A percentile compares a stretch with the other conserved stretches of the same genome.
These are phyloP conservation scores for Acacia confusa DNA, from an alignment of 306 rosid genomes.

Conservation along the genomic window DNA sequence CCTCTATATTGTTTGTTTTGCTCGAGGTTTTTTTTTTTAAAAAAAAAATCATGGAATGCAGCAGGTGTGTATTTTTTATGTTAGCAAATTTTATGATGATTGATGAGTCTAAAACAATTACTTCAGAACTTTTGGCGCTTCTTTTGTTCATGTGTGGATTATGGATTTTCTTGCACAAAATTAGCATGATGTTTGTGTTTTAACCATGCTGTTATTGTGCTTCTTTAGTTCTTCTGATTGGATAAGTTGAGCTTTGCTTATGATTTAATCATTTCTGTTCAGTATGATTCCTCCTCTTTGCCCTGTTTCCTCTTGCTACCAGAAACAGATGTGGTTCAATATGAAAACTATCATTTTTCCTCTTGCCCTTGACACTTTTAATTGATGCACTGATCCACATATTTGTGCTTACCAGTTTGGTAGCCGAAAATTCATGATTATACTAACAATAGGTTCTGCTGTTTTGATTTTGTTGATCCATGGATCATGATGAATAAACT, in stretches of 20 bases:
- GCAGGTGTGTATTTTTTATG: too few relatives aligned
- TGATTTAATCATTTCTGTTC: not conserved
- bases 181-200: not conserved
- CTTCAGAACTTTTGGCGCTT: not conserved
- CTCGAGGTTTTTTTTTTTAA: too few relatives aligned
- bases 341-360: not conserved
- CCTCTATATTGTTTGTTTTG: too few relatives aligned
- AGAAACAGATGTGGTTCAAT: slow-evolving; percentile 8
- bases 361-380: slow-evolving; percentile 15
- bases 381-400: slow-evolving; percentile 5
- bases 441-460: slow-evolving; percentile 8
- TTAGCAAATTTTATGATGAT: slow-evolving; percentile 18
- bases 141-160: not conserved
- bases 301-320: not conserved
- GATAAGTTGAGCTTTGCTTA: not conserved
- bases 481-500: slow-evolving; percentile 99
- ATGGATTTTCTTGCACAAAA: not conserved
- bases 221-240: slow-evolving; percentile 5
- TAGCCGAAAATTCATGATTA: slow-evolving; percentile 12
- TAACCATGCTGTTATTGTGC: not conserved
- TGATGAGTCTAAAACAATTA: not conserved
- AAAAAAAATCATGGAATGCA: too few relatives aligned
- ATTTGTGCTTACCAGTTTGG: slow-evolving; percentile 14
- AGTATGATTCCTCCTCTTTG: slow-evolving; percentile 13
- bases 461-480: slow-evolving; percentile 38